Conservation (phyloP, 2,329 filamentous ascomycete genomes). For the Chaetoscypha palmicola region DNA sequence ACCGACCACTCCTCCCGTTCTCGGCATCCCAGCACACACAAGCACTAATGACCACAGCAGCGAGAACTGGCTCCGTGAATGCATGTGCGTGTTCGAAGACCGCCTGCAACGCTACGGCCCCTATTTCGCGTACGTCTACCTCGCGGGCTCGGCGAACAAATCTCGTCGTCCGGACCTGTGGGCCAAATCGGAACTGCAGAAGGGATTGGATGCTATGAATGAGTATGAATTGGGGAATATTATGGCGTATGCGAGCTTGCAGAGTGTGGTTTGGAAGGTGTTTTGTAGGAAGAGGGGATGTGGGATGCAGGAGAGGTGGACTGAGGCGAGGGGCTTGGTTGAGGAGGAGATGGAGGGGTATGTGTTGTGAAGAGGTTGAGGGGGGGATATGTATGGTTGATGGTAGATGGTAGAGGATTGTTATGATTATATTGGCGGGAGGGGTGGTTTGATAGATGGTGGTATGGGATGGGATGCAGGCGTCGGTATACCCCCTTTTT, state of each 20-base stretch:
- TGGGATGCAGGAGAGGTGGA: slow-evolving; percentile 18
- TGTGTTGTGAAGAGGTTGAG: not conserved
- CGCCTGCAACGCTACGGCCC: slow-evolving; percentile 17
- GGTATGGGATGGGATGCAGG: too few relatives aligned
- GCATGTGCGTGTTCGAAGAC: slow-evolving; percentile 26
- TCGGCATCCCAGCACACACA: not conserved
- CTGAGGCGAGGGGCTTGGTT: slow-evolving; percentile 15
- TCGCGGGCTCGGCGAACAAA: slow-evolving; percentile 11
- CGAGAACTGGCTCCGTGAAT: slow-evolving; percentile 18
- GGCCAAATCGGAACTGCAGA: slow-evolving; percentile 15
- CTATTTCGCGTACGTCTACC: slow-evolving; percentile 21
- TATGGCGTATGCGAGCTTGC: slow-evolving; percentile 25
- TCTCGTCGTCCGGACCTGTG: slow-evolving; percentile 13
- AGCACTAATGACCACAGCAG: not conserved
- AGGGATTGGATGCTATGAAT: slow-evolving; percentile 24
- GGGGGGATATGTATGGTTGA: not conserved
- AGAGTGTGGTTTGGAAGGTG: slow-evolving; percentile 25
- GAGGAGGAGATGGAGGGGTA: slow-evolving; percentile 20
- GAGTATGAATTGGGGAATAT: slow-evolving; percentile 24
- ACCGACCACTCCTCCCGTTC: not conserved
- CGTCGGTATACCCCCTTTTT: too few relatives aligned
- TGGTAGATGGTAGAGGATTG: too few relatives aligned
- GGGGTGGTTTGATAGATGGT: too few relatives aligned
- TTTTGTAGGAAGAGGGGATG: slow-evolving; percentile 21
- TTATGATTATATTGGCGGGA: too few relatives aligned